These are phyloP conservation scores for Juglanconis oblonga DNA, from an alignment of 2,329 filamentous ascomycete genomes.

Conservation along the genomic window DNA sequence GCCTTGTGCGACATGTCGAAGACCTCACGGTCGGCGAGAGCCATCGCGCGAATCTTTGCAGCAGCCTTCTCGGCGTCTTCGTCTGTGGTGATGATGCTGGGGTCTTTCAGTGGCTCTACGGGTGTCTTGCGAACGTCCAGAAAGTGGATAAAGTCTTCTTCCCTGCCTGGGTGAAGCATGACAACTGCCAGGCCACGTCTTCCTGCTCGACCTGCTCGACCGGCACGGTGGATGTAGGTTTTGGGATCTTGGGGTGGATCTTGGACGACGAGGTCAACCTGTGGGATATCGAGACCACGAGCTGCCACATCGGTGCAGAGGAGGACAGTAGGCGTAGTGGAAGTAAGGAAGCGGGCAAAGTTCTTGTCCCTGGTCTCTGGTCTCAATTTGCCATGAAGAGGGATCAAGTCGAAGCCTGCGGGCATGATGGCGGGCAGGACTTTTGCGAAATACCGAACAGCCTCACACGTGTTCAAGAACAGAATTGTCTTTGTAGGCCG, in stretches of 20 bases:
- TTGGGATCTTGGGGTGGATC: conserved; percentile 85
- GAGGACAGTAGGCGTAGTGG: conserved; percentile 73
- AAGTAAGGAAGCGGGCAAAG: conserved; percentile 74
- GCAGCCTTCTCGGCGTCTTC: conserved; percentile 51
- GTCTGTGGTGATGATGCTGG: conserved; percentile 54
- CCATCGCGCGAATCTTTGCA: conserved; percentile 28
- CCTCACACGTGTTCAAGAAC: conserved; percentile 82
- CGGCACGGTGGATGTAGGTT: conserved; percentile 90
- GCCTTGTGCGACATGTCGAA: conserved; percentile 87
- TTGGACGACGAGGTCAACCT: conserved; percentile 88
- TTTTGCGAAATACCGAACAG: conserved; percentile 90
- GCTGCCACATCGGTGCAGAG: conserved; percentile 92
- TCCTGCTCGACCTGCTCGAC: conserved; percentile 85
- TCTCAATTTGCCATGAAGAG: conserved; percentile 88
- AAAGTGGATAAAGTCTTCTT: conserved; percentile 88
- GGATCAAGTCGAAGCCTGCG: conserved; percentile 65
- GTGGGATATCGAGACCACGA: conserved; percentile 84
- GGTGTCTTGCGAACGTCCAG: conserved; percentile 85
- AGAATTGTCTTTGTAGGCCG: conserved; percentile 82
- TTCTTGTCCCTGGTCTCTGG: conserved; percentile 86
- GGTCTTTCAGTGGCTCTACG: conserved; percentile 60
- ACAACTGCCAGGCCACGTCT: conserved; percentile 81
- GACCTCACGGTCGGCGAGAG: conserved; percentile 59
- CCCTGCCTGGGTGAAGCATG: conserved; percentile 77
- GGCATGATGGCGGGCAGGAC: conserved; percentile 73